Evolutionary conservation across 2,329 filamentous ascomycete species (phyloP).

Genomic region (Claviceps pusilla): DNA sequence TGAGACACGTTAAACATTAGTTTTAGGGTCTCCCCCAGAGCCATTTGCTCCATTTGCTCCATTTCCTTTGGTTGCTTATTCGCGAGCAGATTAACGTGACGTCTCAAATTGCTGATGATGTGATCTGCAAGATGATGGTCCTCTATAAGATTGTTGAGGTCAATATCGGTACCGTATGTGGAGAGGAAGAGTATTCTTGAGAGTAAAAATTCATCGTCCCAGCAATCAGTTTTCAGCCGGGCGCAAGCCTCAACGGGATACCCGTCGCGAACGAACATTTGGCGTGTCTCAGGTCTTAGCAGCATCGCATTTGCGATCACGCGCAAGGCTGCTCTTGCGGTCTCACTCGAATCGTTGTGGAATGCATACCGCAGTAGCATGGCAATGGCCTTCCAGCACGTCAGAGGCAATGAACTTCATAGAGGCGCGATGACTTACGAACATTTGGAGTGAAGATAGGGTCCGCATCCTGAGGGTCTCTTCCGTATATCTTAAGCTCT

Average conservation of each 20-base stretch:
- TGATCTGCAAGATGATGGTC: constrained; percentile 31
- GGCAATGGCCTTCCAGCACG: constrained; percentile 49
- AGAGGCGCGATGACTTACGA: constrained; percentile 12
- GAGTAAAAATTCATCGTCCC: constrained; percentile 73
- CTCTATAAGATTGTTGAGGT: constrained; percentile 32
- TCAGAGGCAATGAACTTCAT: neutral
- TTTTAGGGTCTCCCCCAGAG: constrained; percentile 70
- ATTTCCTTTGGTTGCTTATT: constrained; percentile 17
- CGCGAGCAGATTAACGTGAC: constrained; percentile 42
- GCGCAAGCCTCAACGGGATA: constrained; percentile 49
- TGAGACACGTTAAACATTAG: constrained; percentile 80
- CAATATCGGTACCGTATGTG: constrained; percentile 33
- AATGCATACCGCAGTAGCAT: constrained; percentile 62
- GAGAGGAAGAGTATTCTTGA: constrained; percentile 30
- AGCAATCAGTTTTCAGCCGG: constrained; percentile 55
- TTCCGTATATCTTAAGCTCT: constrained; percentile 52
- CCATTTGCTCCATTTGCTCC: constrained; percentile 59
- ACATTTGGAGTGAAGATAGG: constrained; percentile 75
- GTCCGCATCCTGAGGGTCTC: constrained; percentile 55
- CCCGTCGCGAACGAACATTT: constrained; percentile 28
- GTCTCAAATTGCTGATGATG: constrained; percentile 53
- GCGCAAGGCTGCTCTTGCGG: constrained; percentile 61
- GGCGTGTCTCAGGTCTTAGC: constrained; percentile 32
- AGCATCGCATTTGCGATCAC: constrained; percentile 67
- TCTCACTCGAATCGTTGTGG: constrained; percentile 43